Base-by-base conservation (phyloP, 805 yeast species). In the Hanseniaspora nectarophila region DNA sequence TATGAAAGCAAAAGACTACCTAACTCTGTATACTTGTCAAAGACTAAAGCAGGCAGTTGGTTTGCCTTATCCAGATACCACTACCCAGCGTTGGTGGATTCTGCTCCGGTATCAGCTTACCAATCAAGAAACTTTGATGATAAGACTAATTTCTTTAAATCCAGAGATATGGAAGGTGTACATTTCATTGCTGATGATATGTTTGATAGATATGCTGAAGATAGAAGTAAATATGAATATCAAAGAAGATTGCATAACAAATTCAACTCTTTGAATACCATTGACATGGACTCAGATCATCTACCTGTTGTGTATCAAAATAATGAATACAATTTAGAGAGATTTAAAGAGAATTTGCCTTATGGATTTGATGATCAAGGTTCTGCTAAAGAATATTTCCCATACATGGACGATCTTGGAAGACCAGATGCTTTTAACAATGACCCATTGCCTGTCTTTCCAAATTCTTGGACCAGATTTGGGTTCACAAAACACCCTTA, bases 31-130 rank as follows among this genome's bases (percentile, higher is more conserved):
- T 80, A 80, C 58, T 71, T 90, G 34, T 85, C 79, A 54, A 73
- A 80, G 29, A 78, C 88, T 0, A 70, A 69, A 29, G 70, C 71
- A 44, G 81, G 82, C 3, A 73, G 82, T 1, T 89, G 95, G 95
- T 85, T 76, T 69, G 96, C 95, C 4, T 73, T 90, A 76, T 83
- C 94, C 21, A 83, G 80, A 58, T 63, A 67, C 23, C 74, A 80
- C 58, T 90, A 82, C 62, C 96, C 96, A 0, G 80, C 94, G 0
- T 66, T 90, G 45, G 87, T 90, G 8, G 77, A 78, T 53, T 76
- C 86, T 7, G 92, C 96, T 0, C 90, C 95, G 0, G 60, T 75
- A 1, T 82, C 95, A 0, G 71, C 75, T 47, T 87, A 82, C 67
- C 59, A 61, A 33, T 4, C 15, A 16, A 32, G 16, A 40, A 33